These are phyloP conservation scores for Medicago lupulina DNA, from an alignment of 306 rosid genomes.

Conservation along the genomic window DNA sequence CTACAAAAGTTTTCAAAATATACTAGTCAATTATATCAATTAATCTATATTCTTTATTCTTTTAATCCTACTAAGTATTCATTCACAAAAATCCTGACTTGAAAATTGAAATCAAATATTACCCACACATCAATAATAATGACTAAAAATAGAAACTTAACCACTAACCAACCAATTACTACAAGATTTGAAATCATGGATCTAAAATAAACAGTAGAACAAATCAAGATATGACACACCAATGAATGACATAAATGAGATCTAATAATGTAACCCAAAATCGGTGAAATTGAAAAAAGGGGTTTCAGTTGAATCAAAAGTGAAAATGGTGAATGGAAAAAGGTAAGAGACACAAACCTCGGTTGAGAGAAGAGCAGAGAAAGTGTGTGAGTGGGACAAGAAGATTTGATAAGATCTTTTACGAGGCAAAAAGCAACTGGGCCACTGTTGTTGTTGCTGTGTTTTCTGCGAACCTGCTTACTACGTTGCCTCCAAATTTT, in stretches of 20 bases:
- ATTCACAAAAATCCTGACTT: neutral
- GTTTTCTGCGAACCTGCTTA: neutral
- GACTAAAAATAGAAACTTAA: conserved; percentile 28
- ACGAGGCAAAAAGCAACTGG: conserved; percentile 28
- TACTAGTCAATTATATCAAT: neutral
- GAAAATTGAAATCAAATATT: neutral
- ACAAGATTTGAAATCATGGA: conserved; percentile 20
- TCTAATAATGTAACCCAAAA: conserved; percentile 36
- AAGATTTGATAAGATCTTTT: conserved; percentile 24
- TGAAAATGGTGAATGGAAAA: too few species aligned
- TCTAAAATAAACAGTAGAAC: conserved; percentile 6
- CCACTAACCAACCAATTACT: neutral
- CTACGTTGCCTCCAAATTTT: neutral
- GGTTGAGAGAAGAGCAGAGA: conserved; percentile 17
- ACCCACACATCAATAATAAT: neutral
- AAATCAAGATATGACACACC: neutral
- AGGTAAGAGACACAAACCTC: conserved; percentile 39
- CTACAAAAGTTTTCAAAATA: neutral
- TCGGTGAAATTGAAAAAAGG: conserved; percentile 8
- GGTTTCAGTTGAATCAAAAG: too few species aligned
- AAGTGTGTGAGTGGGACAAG: conserved; percentile 21
- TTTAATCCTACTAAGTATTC: neutral
- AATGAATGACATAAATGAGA: conserved; percentile 23
- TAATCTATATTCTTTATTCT: neutral
- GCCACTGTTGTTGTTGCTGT: neutral